Percentiles rank a stretch among this genome's conserved stretches.
Conservation (phyloP, 2,329 filamentous ascomycete species). For the Tolypocladium capitatum region DNA sequence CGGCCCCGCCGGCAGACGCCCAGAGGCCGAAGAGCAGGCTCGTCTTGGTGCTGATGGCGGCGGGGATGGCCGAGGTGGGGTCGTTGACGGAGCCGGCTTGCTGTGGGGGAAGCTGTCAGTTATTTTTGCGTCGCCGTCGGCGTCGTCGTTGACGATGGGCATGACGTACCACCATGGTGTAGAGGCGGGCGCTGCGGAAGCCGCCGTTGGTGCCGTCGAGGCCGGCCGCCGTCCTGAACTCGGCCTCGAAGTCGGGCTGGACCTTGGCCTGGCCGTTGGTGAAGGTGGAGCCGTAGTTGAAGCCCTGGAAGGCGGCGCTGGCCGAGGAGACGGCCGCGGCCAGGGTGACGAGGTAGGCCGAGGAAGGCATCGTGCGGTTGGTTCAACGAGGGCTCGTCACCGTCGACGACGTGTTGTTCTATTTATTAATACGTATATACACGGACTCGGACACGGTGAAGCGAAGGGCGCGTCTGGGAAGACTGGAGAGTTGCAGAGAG, state of each 20-base stretch:
- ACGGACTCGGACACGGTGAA: neutral
- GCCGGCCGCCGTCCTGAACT: constrained; percentile 52
- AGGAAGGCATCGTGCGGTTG: constrained; percentile 17
- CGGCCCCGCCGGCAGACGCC: constrained; percentile 53
- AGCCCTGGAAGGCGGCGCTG: constrained; percentile 41
- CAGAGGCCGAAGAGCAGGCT: constrained; percentile 72
- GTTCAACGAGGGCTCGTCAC: neutral
- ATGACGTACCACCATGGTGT: constrained; percentile 47
- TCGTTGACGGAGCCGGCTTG: constrained; percentile 53
- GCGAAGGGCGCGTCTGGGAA: neutral
- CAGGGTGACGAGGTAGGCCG: constrained; percentile 18
- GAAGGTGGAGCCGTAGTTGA: constrained; percentile 60
- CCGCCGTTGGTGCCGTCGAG: constrained; percentile 48
- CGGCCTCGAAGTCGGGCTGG: constrained; percentile 53
- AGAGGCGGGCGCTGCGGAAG: constrained; percentile 60
- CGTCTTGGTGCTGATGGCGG: constrained; percentile 70
- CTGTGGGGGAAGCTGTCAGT: constrained; percentile 18
- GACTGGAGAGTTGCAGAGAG: neutral
- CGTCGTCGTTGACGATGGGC: too few relatives aligned
- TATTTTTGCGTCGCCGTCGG: too few relatives aligned
- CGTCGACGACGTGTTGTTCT: neutral
- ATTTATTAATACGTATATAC: too few relatives aligned
- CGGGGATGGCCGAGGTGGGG: constrained; percentile 62
- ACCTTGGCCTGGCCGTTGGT: constrained; percentile 45
- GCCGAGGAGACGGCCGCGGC: constrained; percentile 20